These are phyloP conservation scores for Aspergillus amoenus DNA, from an alignment of 2,329 filamentous ascomycete genomes.

Conservation along the genomic window DNA sequence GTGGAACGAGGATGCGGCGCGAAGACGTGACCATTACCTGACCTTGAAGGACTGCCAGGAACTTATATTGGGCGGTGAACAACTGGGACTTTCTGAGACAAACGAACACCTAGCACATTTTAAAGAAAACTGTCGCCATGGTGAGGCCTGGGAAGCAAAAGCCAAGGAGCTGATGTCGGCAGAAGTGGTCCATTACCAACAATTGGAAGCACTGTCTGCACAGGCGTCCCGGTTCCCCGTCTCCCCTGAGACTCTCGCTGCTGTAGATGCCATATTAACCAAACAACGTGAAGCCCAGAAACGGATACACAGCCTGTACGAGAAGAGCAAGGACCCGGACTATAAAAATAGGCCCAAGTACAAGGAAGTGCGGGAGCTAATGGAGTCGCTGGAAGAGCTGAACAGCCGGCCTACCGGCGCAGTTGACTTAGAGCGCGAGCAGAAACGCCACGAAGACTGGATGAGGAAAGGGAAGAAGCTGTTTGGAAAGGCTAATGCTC, in stretches of 20 bases:
- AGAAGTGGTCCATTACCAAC: constrained; percentile 88
- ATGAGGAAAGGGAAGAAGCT: constrained; percentile 98
- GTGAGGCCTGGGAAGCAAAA: constrained; percentile 88
- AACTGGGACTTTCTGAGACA: constrained; percentile 73
- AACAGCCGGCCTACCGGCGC: constrained; percentile 92
- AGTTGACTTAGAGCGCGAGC: constrained; percentile 88
- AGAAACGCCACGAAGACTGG: constrained; percentile 96
- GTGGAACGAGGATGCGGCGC: constrained; percentile 79
- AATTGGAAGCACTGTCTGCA: constrained; percentile 84
- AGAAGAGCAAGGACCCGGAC: constrained; percentile 72
- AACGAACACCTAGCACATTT: constrained; percentile 78
- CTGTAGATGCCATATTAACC: constrained; percentile 87
- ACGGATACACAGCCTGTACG: constrained; percentile 77
- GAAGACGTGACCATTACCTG: constrained; percentile 64
- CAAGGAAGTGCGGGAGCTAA: constrained; percentile 82
- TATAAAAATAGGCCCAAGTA: constrained; percentile 81
- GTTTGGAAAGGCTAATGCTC: constrained; percentile 96
- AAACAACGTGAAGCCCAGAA: constrained; percentile 94
- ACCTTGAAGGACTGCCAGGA: constrained; percentile 76
- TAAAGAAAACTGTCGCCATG: constrained; percentile 71
- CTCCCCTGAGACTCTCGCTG: constrained; percentile 72
- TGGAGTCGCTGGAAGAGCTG: constrained; percentile 80
- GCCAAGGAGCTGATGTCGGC: constrained; percentile 90
- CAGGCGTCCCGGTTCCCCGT: constrained; percentile 82
- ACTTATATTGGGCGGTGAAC: constrained; percentile 73